Evolutionary conservation across 257 asterid genomes (phyloP).

Genomic region (Ehretia macrophylla): DNA sequence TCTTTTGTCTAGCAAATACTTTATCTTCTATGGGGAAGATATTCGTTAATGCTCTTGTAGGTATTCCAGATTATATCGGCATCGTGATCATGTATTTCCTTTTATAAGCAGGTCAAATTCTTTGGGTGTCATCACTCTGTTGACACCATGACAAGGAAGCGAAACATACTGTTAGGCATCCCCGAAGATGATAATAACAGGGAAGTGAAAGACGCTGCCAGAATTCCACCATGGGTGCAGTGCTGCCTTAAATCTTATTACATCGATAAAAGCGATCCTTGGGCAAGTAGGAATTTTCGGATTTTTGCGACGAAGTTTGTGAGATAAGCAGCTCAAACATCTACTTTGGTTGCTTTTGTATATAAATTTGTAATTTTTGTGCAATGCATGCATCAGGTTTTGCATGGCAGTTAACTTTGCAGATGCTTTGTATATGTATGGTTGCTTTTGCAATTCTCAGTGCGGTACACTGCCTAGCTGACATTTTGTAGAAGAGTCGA

Average conservation of each 20-base stretch:
- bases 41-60: not conserved
- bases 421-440: too few relatives aligned
- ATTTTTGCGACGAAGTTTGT: slow-evolving; percentile 43
- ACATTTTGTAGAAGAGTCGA: too few relatives aligned
- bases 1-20: too few relatives aligned
- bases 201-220: slow-evolving; percentile 16
- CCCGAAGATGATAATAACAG: slow-evolving; percentile 15
- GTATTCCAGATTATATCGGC: not conserved
- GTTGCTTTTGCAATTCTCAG: too few relatives aligned
- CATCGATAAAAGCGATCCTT: slow-evolving; percentile 32
- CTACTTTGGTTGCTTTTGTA: not conserved
- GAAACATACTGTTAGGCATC: slow-evolving; percentile 55
- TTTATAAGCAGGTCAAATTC: slow-evolving; percentile 38
- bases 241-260: slow-evolving; percentile 68
- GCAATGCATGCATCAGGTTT: too few relatives aligned
- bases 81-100: not conserved
- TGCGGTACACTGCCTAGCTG: too few relatives aligned
- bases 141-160: slow-evolving; percentile 37
- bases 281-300: slow-evolving; percentile 65
- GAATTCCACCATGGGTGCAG: slow-evolving; percentile 73
- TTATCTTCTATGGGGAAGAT: too few relatives aligned
- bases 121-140: slow-evolving; percentile 36
- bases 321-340: slow-evolving; percentile 21
- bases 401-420: too few relatives aligned
- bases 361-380: not conserved